These are phyloP conservation scores for Saposhnikovia divaricata DNA, from an alignment of 129 eudicot genomes.

Conservation along the genomic window DNA sequence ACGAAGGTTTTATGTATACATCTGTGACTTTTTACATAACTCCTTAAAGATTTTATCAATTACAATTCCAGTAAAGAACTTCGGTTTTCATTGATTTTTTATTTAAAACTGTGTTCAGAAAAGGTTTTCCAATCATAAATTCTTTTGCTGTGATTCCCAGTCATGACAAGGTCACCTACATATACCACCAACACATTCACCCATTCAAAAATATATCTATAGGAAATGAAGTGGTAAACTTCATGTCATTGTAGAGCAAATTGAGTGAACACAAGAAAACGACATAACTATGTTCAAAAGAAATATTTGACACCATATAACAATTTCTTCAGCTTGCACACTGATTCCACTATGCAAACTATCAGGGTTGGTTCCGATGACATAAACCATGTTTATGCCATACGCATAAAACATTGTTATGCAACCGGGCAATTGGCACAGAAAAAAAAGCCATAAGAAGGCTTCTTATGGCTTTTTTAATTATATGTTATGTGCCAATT, in stretches of 20 bases:
- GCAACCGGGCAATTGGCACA: too few species aligned
- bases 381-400: neutral
- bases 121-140: too few species aligned
- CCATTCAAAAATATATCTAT: neutral
- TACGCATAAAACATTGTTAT: too few species aligned
- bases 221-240: neutral
- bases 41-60: neutral
- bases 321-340: neutral
- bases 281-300: neutral
- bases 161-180: neutral
- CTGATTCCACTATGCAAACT: neutral
- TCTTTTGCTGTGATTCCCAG: neutral
- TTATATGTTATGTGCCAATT: too few species aligned
- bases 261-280: neutral
- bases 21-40: neutral
- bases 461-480: too few species aligned
- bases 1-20: too few species aligned
- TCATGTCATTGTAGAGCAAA: neutral
- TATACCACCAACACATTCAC: neutral
- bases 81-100: too few species aligned
- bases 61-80: neutral
- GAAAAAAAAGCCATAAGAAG: too few species aligned
- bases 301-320: neutral
- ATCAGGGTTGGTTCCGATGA: neutral
- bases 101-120: neutral